Evolutionary conservation across 2,329 filamentous ascomycete genomes (phyloP), one percentile per base, ranked within the genome.

Genomic region (Paecilomyces sp.): DNA sequence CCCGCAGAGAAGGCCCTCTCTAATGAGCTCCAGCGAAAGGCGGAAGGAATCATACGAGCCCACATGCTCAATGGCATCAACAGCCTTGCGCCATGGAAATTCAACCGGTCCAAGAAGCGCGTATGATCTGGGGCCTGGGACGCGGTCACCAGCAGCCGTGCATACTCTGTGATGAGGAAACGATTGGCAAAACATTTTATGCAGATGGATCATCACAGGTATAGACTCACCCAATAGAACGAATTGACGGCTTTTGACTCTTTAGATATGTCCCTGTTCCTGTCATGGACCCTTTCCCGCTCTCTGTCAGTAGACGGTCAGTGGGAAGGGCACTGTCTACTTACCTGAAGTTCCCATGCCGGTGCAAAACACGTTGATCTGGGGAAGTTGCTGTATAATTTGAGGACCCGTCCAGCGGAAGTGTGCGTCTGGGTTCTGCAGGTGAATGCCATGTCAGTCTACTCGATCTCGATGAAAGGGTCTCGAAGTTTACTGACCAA

Each of bases 391-490:
- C 58, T 73, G 77, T 54, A 80, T 73, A 15, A 86, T 83, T 62
- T 86, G 84, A 0, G 83, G 81, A 0, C 83, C 84, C 0, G 84
- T 86, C 83, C 83, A 86, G 24, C 77, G 78, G 11, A 82, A 69
- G 62, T 86, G 84, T 1, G 83, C 73, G 65, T 77, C 75, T 79
- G 80, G 83, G 60, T 83, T 83, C 79, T 81, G 58, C 65, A 68
- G 59, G 13, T 47, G 52, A 62, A 28, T 61, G 53, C 28, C 18
- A 50, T 15, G 22, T 52, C 9, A 51, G 25, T n/a, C 33, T 25
- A 12, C 36, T 41, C 15, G 4, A 34, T 7, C 12, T 24, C 31
- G 13, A 34, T 3, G 33, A 28, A 65, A 52, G 66, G 63, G 71
- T 70, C 72, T 53, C 71, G 71, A 54, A 70, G 63, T 15, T 83